These are phyloP conservation scores for Verticillium nonalfalfae DNA, from an alignment of 2,329 filamentous ascomycete species.

Conservation along the genomic window DNA sequence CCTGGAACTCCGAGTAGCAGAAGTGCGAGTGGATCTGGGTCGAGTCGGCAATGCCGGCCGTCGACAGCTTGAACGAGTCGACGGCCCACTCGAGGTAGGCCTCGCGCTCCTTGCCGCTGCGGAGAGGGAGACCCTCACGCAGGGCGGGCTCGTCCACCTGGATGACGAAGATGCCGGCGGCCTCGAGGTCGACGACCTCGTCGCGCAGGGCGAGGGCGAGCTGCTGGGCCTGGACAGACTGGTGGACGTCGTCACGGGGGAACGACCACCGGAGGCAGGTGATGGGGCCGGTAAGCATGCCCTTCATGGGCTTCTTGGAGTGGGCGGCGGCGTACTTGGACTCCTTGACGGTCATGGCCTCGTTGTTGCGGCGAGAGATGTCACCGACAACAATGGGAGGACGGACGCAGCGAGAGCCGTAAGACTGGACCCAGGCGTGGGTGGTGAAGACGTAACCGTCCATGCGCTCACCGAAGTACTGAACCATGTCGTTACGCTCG, in stretches of 20 bases:
- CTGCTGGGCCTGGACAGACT: slow-evolving; percentile 98
- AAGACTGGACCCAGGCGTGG: slow-evolving; percentile 97
- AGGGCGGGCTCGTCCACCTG: slow-evolving; percentile 99
- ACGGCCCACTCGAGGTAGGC: slow-evolving; percentile 97
- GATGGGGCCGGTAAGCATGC: slow-evolving; percentile 98
- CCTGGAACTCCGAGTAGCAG: slow-evolving; percentile 99
- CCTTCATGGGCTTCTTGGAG: slow-evolving; percentile 99
- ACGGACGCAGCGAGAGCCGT: slow-evolving; percentile 96
- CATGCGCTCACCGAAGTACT: slow-evolving; percentile 98
- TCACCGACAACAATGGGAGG: slow-evolving; percentile 98
- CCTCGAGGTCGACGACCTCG: slow-evolving; percentile 96
- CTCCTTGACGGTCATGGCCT: slow-evolving; percentile 99
- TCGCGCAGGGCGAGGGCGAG: slow-evolving; percentile 96
- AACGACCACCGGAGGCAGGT: slow-evolving; percentile 99
- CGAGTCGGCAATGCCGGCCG: slow-evolving; percentile 85
- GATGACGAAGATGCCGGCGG: slow-evolving; percentile 94
- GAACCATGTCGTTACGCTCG: slow-evolving; percentile 99
- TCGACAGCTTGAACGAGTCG: slow-evolving; percentile 94
- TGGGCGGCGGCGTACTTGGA: slow-evolving; percentile 96
- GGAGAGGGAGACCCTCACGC: slow-evolving; percentile 97
- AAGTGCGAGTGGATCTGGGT: slow-evolving; percentile 99
- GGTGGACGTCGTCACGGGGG: slow-evolving; percentile 98
- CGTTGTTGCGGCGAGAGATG: slow-evolving; percentile 77
- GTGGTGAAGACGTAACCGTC: slow-evolving; percentile 98
- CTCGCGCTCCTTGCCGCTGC: slow-evolving; percentile 87